Percentiles rank a stretch among this genome's conserved stretches.
phyloP scores from a whole-genome alignment of 768 basidiomycete genomes.

The Termitomyces sp. region DNA sequence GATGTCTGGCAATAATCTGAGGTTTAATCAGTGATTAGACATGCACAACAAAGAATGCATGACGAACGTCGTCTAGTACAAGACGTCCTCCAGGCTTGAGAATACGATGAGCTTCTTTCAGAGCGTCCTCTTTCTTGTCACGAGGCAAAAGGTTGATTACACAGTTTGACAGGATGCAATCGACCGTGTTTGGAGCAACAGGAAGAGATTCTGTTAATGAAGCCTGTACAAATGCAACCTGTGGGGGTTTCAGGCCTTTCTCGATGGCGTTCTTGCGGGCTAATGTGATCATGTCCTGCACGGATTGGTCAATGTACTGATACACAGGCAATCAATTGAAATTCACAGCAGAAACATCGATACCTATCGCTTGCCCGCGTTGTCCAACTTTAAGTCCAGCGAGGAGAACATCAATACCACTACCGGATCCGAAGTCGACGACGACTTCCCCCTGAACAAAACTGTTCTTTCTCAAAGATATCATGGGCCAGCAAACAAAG shows the following conservation, averaged over 20 bases:
- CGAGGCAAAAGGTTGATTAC: constrained; percentile 45
- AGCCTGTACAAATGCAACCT: constrained; percentile 42
- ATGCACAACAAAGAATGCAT: neutral
- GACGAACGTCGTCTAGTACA: constrained; percentile 42
- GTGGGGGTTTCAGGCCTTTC: constrained; percentile 37
- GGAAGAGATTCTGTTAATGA: constrained; percentile 39
- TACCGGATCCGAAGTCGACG: constrained; percentile 53
- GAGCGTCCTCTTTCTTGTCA: constrained; percentile 31
- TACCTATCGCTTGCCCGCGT: constrained; percentile 43
- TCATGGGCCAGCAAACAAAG: neutral
- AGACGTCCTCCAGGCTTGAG: constrained; percentile 55
- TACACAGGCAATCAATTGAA: neutral
- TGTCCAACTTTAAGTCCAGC: constrained; percentile 45
- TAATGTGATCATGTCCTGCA: constrained; percentile 44
- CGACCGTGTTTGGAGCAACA: constrained; percentile 38
- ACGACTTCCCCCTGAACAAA: constrained; percentile 49
- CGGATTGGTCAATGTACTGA: neutral
- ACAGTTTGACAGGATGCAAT: constrained; percentile 55
- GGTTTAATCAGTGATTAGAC: neutral
- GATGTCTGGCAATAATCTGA: constrained; percentile 43
- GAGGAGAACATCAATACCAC: constrained; percentile 50
- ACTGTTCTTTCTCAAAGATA: neutral
- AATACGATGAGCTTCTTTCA: constrained; percentile 43
- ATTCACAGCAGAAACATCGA: constrained; percentile 45
- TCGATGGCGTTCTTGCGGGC: constrained; percentile 39